Conservation (phyloP, 1,284 basidiomycete genomes). For the Caloboletus inedulis region DNA sequence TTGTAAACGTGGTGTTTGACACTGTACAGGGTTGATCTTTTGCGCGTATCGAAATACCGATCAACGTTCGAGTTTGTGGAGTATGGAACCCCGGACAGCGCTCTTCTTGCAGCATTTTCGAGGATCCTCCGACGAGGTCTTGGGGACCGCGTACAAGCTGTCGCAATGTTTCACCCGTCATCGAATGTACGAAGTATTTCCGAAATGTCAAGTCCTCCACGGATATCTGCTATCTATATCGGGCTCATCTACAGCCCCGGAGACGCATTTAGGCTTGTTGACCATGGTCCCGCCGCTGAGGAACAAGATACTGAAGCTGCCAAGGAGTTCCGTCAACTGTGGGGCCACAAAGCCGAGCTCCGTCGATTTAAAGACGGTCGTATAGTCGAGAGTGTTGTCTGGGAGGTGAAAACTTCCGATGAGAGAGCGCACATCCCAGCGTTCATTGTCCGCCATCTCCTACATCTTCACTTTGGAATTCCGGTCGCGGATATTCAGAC, state of each 20-base stretch:
- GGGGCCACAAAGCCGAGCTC: constrained; percentile 91
- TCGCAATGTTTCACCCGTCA: constrained; percentile 55
- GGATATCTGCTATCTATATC: constrained; percentile 51
- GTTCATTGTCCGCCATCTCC: constrained; percentile 72
- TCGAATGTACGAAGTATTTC: constrained; percentile 46
- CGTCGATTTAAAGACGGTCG: constrained; percentile 97
- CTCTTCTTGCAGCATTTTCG: constrained; percentile 54
- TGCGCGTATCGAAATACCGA: constrained; percentile 46
- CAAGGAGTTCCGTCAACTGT: constrained; percentile 76
- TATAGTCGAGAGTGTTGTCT: constrained; percentile 92
- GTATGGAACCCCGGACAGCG: constrained; percentile 54
- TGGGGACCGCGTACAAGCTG: constrained; percentile 61
- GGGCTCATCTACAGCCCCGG: constrained; percentile 74
- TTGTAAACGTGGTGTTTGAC: constrained; percentile 5
- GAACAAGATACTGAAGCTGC: constrained; percentile 52
- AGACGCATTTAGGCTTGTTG: constrained; percentile 79
- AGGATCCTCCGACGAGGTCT: constrained; percentile 64
- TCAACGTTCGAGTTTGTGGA: constrained; percentile 54
- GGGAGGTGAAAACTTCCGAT: constrained; percentile 74
- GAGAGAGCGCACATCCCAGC: constrained; percentile 79
- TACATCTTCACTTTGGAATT: constrained; percentile 75
- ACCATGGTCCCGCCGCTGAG: constrained; percentile 80
- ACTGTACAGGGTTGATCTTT: constrained; percentile 56
- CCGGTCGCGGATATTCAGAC: constrained; percentile 47
- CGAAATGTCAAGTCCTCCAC: constrained; percentile 46